phyloP scores from a whole-genome alignment of 116 monocot genomes.

The Papilionanthe hybrid region DNA sequence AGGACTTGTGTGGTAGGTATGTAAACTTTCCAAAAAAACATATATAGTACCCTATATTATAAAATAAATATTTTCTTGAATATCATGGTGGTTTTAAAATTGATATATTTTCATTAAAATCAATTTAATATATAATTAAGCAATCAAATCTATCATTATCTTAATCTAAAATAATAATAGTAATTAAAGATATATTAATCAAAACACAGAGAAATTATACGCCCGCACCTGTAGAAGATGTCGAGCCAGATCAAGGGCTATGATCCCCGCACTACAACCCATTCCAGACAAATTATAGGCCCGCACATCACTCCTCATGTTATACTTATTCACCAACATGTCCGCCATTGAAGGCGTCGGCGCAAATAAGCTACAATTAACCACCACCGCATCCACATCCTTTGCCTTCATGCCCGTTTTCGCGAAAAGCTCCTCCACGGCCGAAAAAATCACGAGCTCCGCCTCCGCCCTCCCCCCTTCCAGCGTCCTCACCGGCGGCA shows the following conservation, averaged over 20 bases:
- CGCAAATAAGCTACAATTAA: conserved; percentile 45
- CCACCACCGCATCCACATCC: conserved; percentile 26
- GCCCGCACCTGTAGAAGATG: conserved; percentile 23
- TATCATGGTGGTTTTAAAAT: too few relatives aligned
- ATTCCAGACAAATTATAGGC: conserved; percentile 43
- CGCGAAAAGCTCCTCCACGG: conserved; percentile 1
- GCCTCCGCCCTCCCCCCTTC: conserved; percentile 6
- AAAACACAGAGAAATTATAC: too few relatives aligned
- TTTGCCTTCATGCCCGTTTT: background rate
- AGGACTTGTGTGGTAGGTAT: too few relatives aligned
- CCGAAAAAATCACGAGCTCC: conserved; percentile 2
- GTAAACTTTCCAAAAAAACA: background rate
- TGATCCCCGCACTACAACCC: conserved; percentile 47
- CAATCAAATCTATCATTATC: too few relatives aligned
- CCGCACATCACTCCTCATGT: conserved; percentile 26
- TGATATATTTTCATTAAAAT: too few relatives aligned
- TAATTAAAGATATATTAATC: too few relatives aligned
- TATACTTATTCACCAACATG: conserved; percentile 39
- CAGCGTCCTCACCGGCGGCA: conserved; percentile 1
- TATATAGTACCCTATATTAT: background rate
- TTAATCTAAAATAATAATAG: too few relatives aligned
- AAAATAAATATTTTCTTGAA: too few relatives aligned
- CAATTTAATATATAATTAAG: too few relatives aligned
- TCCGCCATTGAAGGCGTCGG: conserved; percentile 39
- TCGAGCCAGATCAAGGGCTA: conserved; percentile 30